Base-by-base conservation (phyloP, 169 alveolate genomes). In the Eimeria maxima region DNA sequence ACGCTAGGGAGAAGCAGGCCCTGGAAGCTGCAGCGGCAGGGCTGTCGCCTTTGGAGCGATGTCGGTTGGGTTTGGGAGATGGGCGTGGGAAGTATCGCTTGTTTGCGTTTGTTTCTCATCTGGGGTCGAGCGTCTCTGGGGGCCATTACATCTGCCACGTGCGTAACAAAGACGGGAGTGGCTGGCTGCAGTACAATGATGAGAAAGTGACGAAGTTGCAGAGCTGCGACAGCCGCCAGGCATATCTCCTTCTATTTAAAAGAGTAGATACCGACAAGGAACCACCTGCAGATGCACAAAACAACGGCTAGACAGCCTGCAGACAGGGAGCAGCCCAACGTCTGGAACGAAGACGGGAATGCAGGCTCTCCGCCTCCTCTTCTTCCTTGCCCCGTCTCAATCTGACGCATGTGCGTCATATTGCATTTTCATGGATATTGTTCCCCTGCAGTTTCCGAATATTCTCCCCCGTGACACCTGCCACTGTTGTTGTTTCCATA, bases 81-180 rank as follows among this genome's bases (percentile, higher is more conserved):
- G 73, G 89, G 24, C 42, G 90, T 16, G 98, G 98, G 18, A 86
- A 57, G 63, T 98, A 98, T 94, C 97, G 97, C 83, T 96, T 98
- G 90, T 96, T 96, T 69, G 99, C 98, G 55, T 98, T 98, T 84
- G 96, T 98, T 80, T 97, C 98, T 60, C 99, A 98, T 95, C 96
- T 98, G 78, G 99, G 99, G 78, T 97, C 96, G 78, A 98, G 98
- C 96, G 98, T 98, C 44, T 97, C 97, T 87, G 97, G 98, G 55
- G 99, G 99, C 16, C 99, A 98, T 95, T 98, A 98, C 94, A 97
- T 98, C 45, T 97, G 98, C 94, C 98, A 98, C 95, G 97, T 97
- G 71, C 97, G 97, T 90, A 94, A 97, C 93, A 29, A 45, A 33
- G 90, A 81, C 13, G 97, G 96, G 90, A 88, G 97, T 93, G 87